A percentile compares a stretch with the other conserved stretches of the same genome.
Evolutionary conservation across 2,329 filamentous ascomycete species (phyloP).

Genomic region (Paecilomyces dactylethromorphus): DNA sequence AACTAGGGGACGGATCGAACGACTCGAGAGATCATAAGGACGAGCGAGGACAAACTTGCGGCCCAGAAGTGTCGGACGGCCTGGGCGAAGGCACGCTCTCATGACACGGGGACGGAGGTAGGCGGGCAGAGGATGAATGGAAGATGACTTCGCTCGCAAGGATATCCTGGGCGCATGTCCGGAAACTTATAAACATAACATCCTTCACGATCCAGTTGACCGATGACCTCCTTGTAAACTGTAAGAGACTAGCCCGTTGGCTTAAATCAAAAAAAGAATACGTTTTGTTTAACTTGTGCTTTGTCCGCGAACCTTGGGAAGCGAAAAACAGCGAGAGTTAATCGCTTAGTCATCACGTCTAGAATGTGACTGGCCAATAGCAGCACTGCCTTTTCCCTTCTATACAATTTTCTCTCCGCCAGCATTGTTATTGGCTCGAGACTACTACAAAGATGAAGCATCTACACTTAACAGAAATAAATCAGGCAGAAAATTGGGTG

Average conservation of each 20-base stretch:
- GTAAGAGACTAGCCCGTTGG: background rate
- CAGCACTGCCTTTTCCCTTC: background rate
- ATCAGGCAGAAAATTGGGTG: background rate
- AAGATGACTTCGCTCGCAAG: constrained; percentile 18
- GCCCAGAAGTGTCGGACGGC: constrained; percentile 28
- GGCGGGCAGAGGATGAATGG: constrained; percentile 19
- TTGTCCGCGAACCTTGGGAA: background rate
- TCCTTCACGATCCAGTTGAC: background rate
- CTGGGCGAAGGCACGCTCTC: constrained; percentile 32
- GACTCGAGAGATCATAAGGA: constrained; percentile 3
- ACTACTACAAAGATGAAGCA: background rate
- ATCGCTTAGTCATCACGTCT: background rate
- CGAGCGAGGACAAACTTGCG: constrained; percentile 16
- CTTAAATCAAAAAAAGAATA: background rate
- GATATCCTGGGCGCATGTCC: constrained; percentile 21
- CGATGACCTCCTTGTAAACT: background rate
- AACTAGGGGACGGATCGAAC: background rate
- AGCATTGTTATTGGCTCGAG: background rate
- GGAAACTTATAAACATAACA: constrained; percentile 8
- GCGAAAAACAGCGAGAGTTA: background rate
- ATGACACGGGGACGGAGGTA: constrained; percentile 32
- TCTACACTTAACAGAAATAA: background rate
- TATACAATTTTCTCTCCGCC: background rate
- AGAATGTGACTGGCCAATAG: background rate
- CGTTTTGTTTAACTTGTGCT: background rate